Evolutionary conservation across 768 basidiomycete genomes (phyloP).

Genomic region (Lyophyllum atratum): DNA sequence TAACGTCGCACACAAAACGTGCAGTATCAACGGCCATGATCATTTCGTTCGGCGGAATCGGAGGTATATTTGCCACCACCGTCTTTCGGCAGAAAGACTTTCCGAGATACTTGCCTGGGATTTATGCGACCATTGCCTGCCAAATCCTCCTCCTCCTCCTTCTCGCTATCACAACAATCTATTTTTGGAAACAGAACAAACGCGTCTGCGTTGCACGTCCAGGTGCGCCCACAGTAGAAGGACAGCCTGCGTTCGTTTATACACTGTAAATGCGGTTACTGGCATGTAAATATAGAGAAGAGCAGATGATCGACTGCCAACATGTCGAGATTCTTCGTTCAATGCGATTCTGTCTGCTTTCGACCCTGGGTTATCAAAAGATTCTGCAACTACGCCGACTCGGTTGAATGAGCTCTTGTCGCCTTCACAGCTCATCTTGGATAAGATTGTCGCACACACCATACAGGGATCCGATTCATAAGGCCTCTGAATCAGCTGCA

Average conservation of each 20-base stretch:
- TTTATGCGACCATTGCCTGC: conserved; percentile 46
- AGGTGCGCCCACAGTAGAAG: conserved; percentile 28
- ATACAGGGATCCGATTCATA: background rate
- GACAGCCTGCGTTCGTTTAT: conserved; percentile 41
- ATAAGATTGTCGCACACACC: too few species aligned
- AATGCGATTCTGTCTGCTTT: background rate
- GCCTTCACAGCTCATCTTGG: too few species aligned
- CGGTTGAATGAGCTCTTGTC: too few species aligned
- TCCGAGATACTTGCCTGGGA: conserved; percentile 48
- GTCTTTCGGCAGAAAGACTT: conserved; percentile 47
- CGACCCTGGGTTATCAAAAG: background rate
- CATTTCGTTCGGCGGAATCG: conserved; percentile 50
- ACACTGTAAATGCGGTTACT: conserved; percentile 31
- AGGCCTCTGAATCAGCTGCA: background rate
- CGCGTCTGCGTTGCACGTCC: conserved; percentile 26
- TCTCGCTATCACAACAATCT: conserved; percentile 39
- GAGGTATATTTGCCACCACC: conserved; percentile 49
- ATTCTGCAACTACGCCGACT: background rate
- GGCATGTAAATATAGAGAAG: background rate
- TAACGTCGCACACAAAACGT: conserved; percentile 50
- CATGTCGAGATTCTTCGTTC: background rate
- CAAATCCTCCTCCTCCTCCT: conserved; percentile 43
- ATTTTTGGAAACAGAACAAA: conserved; percentile 39
- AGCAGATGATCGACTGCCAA: background rate
- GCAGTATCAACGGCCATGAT: conserved; percentile 48